Base-by-base conservation (phyloP, 2,329 filamentous ascomycete species). In the Stagonosporopsis cucurbitacearum region DNA sequence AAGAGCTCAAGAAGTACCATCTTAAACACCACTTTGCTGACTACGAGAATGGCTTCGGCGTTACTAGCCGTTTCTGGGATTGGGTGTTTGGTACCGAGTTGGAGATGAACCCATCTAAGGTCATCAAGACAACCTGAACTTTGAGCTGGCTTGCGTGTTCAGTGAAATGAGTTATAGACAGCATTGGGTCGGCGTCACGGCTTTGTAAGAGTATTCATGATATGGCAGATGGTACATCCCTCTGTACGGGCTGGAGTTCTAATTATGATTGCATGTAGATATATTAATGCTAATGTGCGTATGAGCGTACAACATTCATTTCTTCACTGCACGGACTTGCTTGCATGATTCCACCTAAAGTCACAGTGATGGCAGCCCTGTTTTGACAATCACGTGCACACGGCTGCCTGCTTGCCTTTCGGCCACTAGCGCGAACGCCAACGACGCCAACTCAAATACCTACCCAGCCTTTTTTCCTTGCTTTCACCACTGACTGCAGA, bases 61-160 rank as follows among this genome's bases (percentile, higher is more conserved):
- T 99, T 47, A 97, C 94, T 28, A 97, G 90, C 81, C 87, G 88
- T 64, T 96, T 99, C 82, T 99, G 95, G 95, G 95, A 99, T 75
- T 81, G 80, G 45, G 79, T 99, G 6, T 99, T 99, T 73, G 92
- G 92, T 64, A 99, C 95, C 1, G 89, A 96, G 78, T 81, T 99
- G 48, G 77, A 82, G 50, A 79, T 80, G 65, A 72, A 69, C 44
- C 65, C 77, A n/a, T 71, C 80, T 4, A 82, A 82, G 76, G 75
- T 82, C 23, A 59, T 82, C 59, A 82, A 82, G 75, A 74, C 77
- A 8, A 64, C 57, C 13, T 72, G 51, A 55, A 35, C 12, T 20
- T 0, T 17, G 13, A 2, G 6, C 19, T 13, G 23, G 13, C 12
- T n/a, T 15, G 12, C 32, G 22, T 8, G 20, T 7, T 41, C 19